These are phyloP conservation scores for Fraxinus americana DNA, from an alignment of 257 asterid species.

Conservation along the genomic window DNA sequence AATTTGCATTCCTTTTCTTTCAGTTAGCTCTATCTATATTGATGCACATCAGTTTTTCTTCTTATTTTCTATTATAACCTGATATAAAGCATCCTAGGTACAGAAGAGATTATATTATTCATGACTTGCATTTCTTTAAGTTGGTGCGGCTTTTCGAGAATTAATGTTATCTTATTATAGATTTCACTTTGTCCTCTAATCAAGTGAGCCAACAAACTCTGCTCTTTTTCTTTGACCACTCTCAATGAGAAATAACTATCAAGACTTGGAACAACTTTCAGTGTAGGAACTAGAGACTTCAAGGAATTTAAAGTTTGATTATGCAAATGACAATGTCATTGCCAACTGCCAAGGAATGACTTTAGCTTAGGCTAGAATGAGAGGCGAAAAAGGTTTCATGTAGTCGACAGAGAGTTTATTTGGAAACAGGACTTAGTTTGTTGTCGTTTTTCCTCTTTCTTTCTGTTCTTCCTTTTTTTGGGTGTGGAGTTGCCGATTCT, in stretches of 20 bases:
- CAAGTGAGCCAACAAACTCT: neutral
- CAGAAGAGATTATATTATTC: neutral
- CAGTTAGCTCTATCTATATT: neutral
- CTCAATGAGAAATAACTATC: neutral
- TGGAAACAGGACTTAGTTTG: neutral
- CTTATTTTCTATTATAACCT: neutral
- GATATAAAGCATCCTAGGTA: neutral
- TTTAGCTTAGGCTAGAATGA: neutral
- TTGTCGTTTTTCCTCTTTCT: neutral
- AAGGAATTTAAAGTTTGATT: neutral
- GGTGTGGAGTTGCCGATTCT: neutral
- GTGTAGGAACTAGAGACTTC: neutral
- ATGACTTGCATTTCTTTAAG: neutral
- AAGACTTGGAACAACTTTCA: neutral
- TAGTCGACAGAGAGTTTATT: neutral
- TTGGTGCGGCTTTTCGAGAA: neutral
- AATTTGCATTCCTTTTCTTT: constrained; percentile 12
- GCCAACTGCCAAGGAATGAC: neutral
- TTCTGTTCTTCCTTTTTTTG: too few species aligned
- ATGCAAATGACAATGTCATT: neutral
- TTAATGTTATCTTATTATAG: neutral
- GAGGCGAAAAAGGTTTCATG: neutral
- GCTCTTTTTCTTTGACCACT: neutral
- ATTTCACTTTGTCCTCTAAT: neutral
- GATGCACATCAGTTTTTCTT: neutral